phyloP scores from a whole-genome alignment of 73 alveolate species.

The Symbiodinium pilosum region DNA sequence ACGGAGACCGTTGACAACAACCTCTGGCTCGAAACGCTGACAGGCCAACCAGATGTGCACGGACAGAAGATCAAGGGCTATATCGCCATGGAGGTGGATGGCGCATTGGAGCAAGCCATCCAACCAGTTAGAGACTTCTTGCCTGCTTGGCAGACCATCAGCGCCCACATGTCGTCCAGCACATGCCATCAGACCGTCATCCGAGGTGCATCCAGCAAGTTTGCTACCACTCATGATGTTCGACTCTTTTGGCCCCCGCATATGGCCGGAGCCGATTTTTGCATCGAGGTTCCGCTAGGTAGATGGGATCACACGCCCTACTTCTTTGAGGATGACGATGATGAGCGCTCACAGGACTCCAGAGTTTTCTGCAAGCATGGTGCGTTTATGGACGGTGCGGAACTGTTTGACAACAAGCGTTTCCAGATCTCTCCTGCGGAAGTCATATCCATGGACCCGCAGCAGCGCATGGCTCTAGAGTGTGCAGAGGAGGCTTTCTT shows the following conservation, averaged over 20 bases:
- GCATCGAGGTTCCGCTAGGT: background rate
- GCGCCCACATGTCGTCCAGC: background rate
- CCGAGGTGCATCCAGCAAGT: background rate
- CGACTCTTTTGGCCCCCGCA: slow-evolving; percentile 7
- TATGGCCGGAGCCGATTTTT: background rate
- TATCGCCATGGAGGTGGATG: background rate
- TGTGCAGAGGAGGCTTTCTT: background rate
- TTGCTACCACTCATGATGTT: background rate
- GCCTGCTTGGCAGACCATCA: background rate
- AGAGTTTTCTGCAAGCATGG: background rate
- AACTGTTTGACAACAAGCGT: background rate
- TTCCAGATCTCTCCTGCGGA: background rate
- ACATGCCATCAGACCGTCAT: background rate
- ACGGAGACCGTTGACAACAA: background rate
- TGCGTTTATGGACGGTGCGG: background rate
- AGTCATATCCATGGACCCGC: slow-evolving; percentile 16
- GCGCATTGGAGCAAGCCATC: background rate
- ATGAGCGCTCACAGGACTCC: background rate
- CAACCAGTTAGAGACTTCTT: background rate
- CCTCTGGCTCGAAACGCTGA: background rate
- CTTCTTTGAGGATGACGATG: background rate
- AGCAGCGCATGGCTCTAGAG: background rate
- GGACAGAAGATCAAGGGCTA: background rate
- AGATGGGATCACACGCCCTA: background rate
- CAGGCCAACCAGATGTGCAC: background rate